Conservation (phyloP, 169 alveolate species). For the Babesia bovis region DNA sequence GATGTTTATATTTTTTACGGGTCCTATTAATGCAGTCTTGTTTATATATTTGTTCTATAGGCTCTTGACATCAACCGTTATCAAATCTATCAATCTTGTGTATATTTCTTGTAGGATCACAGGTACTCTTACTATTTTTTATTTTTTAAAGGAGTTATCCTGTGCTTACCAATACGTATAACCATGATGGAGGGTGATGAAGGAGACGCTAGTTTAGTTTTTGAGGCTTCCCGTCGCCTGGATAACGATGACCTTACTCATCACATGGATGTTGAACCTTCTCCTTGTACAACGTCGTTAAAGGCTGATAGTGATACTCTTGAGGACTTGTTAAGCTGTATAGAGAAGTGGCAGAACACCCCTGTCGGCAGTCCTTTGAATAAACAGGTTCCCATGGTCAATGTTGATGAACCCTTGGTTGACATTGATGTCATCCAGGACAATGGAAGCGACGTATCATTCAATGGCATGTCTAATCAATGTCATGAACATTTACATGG, state of each 20-base stretch:
- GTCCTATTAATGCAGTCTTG: no score
- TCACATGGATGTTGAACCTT: neutral
- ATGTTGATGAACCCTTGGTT: slow-evolving; percentile 7
- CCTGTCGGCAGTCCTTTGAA: neutral
- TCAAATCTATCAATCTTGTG: no score
- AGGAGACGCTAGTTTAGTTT: neutral
- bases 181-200: neutral
- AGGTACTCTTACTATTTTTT: no score
- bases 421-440: neutral
- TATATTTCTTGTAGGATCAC: no score
- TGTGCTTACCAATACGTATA: no score
- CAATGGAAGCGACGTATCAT: no score
- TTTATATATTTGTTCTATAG: no score
- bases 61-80: no score
- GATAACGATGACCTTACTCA: neutral
- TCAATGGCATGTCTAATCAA: no score
- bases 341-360: slow-evolving; percentile 13
- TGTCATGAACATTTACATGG: no score
- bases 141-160: no score
- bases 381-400: neutral
- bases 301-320: neutral
- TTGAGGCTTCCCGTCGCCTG: neutral
- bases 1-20: no score
- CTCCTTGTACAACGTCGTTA: neutral
- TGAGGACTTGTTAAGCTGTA: slow-evolving; percentile 16